A percentile compares a stretch with the other conserved stretches of the same genome.
Evolutionary conservation across 2,329 filamentous ascomycete genomes (phyloP).

Genomic region (Ascochyta fabae): DNA sequence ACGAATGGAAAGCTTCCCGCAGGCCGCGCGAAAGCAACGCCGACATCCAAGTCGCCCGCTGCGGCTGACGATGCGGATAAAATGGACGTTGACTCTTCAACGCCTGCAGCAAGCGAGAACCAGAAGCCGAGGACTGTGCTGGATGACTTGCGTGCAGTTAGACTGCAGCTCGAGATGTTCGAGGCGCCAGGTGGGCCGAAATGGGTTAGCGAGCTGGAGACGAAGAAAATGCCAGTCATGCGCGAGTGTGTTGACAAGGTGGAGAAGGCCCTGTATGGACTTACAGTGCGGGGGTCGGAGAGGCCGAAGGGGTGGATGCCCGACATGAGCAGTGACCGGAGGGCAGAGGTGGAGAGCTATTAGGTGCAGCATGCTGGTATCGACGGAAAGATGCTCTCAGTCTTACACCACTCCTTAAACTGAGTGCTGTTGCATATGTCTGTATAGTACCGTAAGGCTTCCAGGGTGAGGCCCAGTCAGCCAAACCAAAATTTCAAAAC

Average conservation of each 20-base stretch:
- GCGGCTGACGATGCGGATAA: constrained; percentile 32
- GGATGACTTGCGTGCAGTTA: constrained; percentile 78
- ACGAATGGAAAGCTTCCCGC: constrained; percentile 66
- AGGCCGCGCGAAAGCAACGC: constrained; percentile 30
- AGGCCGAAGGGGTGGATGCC: constrained; percentile 91
- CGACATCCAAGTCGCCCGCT: constrained; percentile 10
- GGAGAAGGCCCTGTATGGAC: constrained; percentile 85
- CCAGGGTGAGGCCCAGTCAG: background rate
- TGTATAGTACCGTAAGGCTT: background rate
- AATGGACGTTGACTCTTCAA: constrained; percentile 47
- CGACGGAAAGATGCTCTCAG: background rate
- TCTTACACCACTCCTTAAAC: no score
- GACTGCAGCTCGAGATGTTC: constrained; percentile 77
- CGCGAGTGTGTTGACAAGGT: constrained; percentile 90
- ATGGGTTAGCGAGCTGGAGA: constrained; percentile 67
- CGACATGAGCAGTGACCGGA: constrained; percentile 63
- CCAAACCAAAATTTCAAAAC: background rate
- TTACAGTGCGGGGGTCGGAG: constrained; percentile 86
- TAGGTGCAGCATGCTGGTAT: constrained; percentile 12
- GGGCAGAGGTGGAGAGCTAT: constrained; percentile 52
- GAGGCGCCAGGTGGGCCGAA: constrained; percentile 61
- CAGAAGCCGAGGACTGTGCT: constrained; percentile 68
- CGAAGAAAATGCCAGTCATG: constrained; percentile 85
- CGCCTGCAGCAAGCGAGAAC: constrained; percentile 24
- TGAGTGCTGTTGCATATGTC: background rate